phyloP scores from a whole-genome alignment of 805 yeast species.

The Candida khao-thaluensis region DNA sequence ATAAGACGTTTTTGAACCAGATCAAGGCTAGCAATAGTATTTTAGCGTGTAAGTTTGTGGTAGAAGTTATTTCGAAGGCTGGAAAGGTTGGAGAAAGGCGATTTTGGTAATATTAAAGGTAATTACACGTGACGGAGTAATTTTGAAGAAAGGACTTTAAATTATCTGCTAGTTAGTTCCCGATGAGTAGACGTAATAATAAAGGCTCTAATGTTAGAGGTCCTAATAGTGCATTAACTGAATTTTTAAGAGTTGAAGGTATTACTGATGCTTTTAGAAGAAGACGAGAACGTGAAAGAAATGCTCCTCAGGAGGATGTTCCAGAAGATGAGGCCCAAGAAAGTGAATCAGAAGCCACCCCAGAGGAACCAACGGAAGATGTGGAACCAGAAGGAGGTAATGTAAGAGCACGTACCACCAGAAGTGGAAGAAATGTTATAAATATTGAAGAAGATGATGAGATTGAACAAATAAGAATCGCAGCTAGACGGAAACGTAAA shows the following conservation, averaged over 20 bases:
- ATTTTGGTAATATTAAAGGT: too few species aligned
- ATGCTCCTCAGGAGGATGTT: background rate
- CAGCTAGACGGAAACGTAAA: slow-evolving; percentile 29
- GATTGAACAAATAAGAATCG: slow-evolving; percentile 31
- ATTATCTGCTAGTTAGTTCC: too few species aligned
- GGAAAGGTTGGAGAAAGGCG: too few species aligned
- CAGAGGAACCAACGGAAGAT: background rate
- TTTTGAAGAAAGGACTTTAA: too few species aligned
- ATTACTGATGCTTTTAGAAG: slow-evolving; percentile 76
- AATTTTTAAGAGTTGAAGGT: slow-evolving; percentile 84
- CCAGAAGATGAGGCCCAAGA: background rate
- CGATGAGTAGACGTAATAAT: slow-evolving; percentile 17
- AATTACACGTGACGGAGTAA: too few species aligned
- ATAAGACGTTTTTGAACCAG: slow-evolving; percentile 4
- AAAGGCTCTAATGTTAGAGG: slow-evolving; percentile 39
- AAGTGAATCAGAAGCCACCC: background rate
- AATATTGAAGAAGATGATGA: slow-evolving; percentile 17
- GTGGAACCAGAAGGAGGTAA: background rate
- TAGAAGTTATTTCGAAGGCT: too few species aligned
- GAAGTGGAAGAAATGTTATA: slow-evolving; percentile 4
- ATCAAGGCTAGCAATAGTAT: too few species aligned
- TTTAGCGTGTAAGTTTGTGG: too few species aligned
- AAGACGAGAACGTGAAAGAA: slow-evolving; percentile 18
- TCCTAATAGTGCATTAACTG: slow-evolving; percentile 87
- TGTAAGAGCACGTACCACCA: background rate